Conservation (phyloP, 116 monocot genomes). For the Posidonia oceanica region DNA sequence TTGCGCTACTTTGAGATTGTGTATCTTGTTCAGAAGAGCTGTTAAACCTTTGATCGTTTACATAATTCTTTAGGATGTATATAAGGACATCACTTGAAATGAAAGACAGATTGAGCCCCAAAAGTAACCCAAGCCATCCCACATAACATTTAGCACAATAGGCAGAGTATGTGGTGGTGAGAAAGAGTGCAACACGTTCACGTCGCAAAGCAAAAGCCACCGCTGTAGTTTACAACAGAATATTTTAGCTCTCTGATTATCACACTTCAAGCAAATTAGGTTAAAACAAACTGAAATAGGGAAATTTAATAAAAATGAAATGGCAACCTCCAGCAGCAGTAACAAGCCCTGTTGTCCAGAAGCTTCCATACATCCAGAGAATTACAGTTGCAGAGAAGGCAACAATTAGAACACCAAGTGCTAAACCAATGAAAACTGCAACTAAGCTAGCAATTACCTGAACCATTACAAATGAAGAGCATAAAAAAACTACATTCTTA, state of each 20-base stretch:
- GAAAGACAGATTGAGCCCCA: slow-evolving; percentile 74
- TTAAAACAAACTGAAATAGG: background rate
- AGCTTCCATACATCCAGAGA: slow-evolving; percentile 83
- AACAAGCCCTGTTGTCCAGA: slow-evolving; percentile 71
- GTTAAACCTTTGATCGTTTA: slow-evolving; percentile 38
- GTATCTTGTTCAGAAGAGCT: slow-evolving; percentile 16
- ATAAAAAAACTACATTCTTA: background rate
- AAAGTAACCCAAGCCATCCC: slow-evolving; percentile 79
- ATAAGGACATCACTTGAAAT: slow-evolving; percentile 75
- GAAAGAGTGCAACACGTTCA: slow-evolving; percentile 60
- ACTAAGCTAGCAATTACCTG: slow-evolving; percentile 47
- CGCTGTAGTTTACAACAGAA: slow-evolving; percentile 34
- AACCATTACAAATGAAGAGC: slow-evolving; percentile 10
- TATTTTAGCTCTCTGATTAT: background rate
- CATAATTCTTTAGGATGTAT: slow-evolving; percentile 52
- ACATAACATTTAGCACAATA: slow-evolving; percentile 64
- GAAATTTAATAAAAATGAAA: slow-evolving; percentile 6
- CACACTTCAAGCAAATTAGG: background rate
- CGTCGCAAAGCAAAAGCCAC: slow-evolving; percentile 45
- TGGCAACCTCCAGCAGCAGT: slow-evolving; percentile 55
- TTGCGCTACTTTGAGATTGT: slow-evolving; percentile 21
- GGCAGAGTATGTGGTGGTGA: slow-evolving; percentile 59
- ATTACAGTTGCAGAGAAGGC: slow-evolving; percentile 30
- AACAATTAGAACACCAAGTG: slow-evolving; percentile 40
- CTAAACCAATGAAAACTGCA: slow-evolving; percentile 49